Conservation (phyloP, 345 rosid species). For the Raphanus raphanistrum region DNA sequence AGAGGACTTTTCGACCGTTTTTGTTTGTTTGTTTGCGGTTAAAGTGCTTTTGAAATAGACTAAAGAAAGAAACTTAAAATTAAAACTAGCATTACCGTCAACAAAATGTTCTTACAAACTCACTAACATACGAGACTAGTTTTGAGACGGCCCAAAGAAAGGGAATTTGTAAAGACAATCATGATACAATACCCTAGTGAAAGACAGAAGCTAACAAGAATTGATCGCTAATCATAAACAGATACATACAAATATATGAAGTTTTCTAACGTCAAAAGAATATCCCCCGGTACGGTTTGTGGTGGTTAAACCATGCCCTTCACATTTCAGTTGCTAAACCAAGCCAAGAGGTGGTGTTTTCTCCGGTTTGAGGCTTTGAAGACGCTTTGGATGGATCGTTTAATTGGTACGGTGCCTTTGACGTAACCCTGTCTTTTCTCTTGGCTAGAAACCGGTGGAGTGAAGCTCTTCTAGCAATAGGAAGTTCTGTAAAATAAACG, state of each 20-base stretch:
- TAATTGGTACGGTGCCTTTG: conserved; percentile 37
- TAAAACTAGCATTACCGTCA: background rate
- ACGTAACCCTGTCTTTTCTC: conserved; percentile 78
- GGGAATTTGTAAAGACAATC: background rate
- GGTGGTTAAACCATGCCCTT: background rate
- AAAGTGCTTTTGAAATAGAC: background rate
- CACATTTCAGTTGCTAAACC: background rate
- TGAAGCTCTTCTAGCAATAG: conserved; percentile 85
- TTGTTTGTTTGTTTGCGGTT: background rate
- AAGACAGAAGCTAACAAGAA: background rate
- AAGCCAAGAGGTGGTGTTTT: background rate
- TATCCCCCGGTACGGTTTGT: background rate
- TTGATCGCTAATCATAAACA: conserved; percentile 1
- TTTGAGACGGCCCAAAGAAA: background rate
- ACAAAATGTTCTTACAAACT: background rate
- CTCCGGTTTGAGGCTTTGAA: background rate
- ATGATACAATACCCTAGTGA: background rate
- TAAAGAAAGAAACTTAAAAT: background rate
- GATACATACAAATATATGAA: conserved; percentile 30
- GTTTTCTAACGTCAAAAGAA: background rate
- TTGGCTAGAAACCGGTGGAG: conserved; percentile 91
- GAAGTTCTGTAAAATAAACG: conserved; percentile 57
- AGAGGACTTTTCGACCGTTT: background rate
- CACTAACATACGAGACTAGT: background rate
- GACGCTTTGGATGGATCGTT: background rate